These are phyloP conservation scores for Withania somnifera DNA, from an alignment of 305 asterid genomes.

Conservation along the genomic window DNA sequence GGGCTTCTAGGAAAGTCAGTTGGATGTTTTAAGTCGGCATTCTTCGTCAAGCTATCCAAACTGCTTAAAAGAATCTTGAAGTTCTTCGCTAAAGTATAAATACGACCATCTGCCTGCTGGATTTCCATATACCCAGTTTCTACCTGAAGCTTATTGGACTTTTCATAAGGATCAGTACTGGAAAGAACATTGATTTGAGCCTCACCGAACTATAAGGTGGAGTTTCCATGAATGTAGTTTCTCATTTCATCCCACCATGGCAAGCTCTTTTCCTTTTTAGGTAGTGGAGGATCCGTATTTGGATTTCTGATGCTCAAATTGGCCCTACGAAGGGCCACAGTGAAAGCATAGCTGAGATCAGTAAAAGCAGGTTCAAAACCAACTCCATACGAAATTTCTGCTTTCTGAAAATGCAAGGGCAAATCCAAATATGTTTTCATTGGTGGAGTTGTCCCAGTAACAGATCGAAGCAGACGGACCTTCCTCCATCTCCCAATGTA, in stretches of 20 bases:
- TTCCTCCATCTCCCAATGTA: constrained; percentile 94
- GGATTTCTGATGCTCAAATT: constrained; percentile 73
- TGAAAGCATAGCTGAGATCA: constrained; percentile 76
- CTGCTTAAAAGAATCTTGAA: constrained; percentile 90
- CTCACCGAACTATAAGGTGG: constrained; percentile 58
- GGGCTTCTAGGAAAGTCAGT: constrained; percentile 77
- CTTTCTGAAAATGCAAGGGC: constrained; percentile 91
- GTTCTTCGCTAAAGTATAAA: constrained; percentile 57
- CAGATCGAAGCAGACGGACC: constrained; percentile 81
- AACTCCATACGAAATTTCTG: constrained; percentile 80
- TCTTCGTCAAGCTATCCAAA: constrained; percentile 70
- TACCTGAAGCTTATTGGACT: constrained; percentile 57
- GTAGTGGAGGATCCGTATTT: constrained; percentile 56
- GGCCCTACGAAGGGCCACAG: constrained; percentile 87
- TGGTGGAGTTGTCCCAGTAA: constrained; percentile 96
- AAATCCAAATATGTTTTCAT: constrained; percentile 88
- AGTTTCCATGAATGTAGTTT: constrained; percentile 67
- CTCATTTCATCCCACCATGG: constrained; percentile 99
- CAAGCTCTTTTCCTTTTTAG: constrained; percentile 74
- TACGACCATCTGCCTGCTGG: constrained; percentile 89
- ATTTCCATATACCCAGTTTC: constrained; percentile 69
- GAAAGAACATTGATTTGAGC: constrained; percentile 77
- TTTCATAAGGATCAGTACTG: constrained; percentile 93
- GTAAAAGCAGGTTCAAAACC: constrained; percentile 91
- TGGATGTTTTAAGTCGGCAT: constrained; percentile 46